Base-by-base conservation (phyloP, 2,329 filamentous ascomycete genomes). In the Fusarium sp. region DNA sequence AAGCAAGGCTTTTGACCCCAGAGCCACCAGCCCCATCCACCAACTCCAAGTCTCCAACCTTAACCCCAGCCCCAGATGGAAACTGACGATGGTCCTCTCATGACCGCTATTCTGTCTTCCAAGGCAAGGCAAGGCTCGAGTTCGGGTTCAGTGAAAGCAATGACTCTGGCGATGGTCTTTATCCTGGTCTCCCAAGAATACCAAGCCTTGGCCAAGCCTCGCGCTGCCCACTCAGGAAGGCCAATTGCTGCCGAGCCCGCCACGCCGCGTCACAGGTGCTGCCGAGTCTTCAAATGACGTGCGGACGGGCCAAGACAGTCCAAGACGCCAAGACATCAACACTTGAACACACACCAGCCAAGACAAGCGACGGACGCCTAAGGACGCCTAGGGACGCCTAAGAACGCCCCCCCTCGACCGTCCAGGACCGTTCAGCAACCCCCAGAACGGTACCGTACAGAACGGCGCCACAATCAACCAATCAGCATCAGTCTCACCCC, bases 251-350 rank as follows among this genome's bases (percentile, higher is more conserved):
- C 69, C 71, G 62, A 71, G 57, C 57, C 67, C 71, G 70, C 69
- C 67, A 73, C 69, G 71, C 71, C 71, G 71, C 69, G 71, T 71
- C 67, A 73, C 67, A 69, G 56, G 46, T 70, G 44, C 65, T 62
- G 37, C 50, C 49, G 53, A 67, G 57, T 64, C 54, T 58, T 51
- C 60, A 56, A 62, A 69, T 73, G 71, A 71, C 67, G 71, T 72
- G 66, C 67, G 56, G 57, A 67, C 30, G 30, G 30, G 14, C 30
- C 30, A 33, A 33, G 30, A 33, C 13, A 33, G 30, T 6, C 30
- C 30, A 33, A 33, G 30, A 33, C 30, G 15, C 30, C 30, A 33
- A 33, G 30, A 33, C 14, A 33, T 33, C 30, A 33, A 33, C 13
- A 33, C 14, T 15, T 33, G 13, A 33, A 33, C 13, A 15, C 13